A percentile compares a stretch with the other conserved stretches of the same genome.
phyloP scores from a whole-genome alignment of 441 rosid species.

The Populus trichocarpa region DNA sequence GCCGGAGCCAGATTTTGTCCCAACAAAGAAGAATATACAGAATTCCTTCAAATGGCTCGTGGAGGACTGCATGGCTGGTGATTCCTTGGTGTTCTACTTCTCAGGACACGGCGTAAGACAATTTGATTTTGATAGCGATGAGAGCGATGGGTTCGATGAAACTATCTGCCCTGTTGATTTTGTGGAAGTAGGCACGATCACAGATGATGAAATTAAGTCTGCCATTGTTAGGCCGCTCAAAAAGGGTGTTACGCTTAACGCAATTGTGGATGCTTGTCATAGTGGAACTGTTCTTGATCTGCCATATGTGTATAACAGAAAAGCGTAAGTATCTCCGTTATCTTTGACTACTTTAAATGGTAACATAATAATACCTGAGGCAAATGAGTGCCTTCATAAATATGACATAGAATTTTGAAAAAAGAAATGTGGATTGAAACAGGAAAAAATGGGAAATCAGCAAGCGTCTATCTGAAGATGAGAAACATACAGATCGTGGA shows the following conservation, averaged over 20 bases:
- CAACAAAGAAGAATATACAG: constrained; percentile 50
- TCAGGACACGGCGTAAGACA: constrained; percentile 51
- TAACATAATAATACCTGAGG: not conserved
- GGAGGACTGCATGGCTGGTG: constrained; percentile 25
- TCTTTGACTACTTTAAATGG: not conserved
- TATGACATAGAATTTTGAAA: not conserved
- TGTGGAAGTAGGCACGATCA: constrained; percentile 37
- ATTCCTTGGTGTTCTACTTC: constrained; percentile 51
- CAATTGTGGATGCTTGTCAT: constrained; percentile 59
- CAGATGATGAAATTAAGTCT: constrained; percentile 37
- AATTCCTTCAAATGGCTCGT: constrained; percentile 41
- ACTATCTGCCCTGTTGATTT: constrained; percentile 52
- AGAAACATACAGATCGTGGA: constrained; percentile 36
- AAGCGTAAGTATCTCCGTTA: constrained; percentile 17
- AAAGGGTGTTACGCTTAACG: constrained; percentile 45
- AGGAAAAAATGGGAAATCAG: constrained; percentile 33
- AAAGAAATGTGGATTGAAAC: not conserved
- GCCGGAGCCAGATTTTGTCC: constrained; percentile 11
- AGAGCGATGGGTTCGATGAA: constrained; percentile 52
- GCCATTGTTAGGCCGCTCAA: constrained; percentile 41
- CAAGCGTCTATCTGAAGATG: constrained; percentile 11
- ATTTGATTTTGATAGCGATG: constrained; percentile 33
- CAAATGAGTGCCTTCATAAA: not conserved
- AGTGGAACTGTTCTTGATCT: constrained; percentile 62
- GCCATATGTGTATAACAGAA: constrained; percentile 26